Evolutionary conservation across 2,329 filamentous ascomycete species (phyloP).

Genomic region (Aspergillus sp.): DNA sequence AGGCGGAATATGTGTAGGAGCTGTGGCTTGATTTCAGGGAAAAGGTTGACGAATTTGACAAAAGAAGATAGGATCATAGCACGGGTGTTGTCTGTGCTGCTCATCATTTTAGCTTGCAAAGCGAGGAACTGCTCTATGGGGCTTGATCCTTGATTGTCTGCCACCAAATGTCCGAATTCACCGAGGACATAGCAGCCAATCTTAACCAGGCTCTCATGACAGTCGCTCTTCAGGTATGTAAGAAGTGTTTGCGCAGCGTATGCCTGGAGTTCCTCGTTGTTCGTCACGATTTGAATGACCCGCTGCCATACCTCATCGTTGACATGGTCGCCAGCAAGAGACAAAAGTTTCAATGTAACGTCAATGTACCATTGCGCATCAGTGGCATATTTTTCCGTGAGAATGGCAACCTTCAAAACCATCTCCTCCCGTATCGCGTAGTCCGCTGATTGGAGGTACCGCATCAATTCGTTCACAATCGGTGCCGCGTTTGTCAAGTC

Average conservation of each 20-base stretch:
- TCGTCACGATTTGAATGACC: conserved; percentile 97
- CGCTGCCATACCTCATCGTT: conserved; percentile 99
- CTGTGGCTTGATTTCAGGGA: conserved; percentile 97
- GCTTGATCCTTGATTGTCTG: conserved; percentile 86
- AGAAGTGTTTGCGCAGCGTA: conserved; percentile 94
- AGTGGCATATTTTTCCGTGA: conserved; percentile 97
- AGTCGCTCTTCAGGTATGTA: conserved; percentile 88
- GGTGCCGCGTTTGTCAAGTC: conserved; percentile 90
- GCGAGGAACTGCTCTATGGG: conserved; percentile 97
- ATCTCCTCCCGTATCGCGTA: conserved; percentile 98
- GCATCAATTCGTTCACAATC: conserved; percentile 89
- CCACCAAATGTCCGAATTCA: conserved; percentile 95
- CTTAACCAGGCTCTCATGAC: conserved; percentile 95
- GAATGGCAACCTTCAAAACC: conserved; percentile 97
- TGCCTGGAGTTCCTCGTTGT: conserved; percentile 96
- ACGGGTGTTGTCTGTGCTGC: conserved; percentile 82
- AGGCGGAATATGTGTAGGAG: conserved; percentile 84
- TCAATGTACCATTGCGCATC: conserved; percentile 99
- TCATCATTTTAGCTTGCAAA: conserved; percentile 83
- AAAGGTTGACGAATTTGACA: conserved; percentile 96
- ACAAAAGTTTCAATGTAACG: conserved; percentile 89
- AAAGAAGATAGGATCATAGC: conserved; percentile 95
- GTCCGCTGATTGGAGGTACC: conserved; percentile 93
- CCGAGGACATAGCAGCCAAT: conserved; percentile 95
- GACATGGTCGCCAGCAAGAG: conserved; percentile 96